Evolutionary conservation across 495 filamentous ascomycete genomes (phyloP), one percentile per base, ranked within the genome.

Genomic region (Penicillium dipodomyicola): DNA sequence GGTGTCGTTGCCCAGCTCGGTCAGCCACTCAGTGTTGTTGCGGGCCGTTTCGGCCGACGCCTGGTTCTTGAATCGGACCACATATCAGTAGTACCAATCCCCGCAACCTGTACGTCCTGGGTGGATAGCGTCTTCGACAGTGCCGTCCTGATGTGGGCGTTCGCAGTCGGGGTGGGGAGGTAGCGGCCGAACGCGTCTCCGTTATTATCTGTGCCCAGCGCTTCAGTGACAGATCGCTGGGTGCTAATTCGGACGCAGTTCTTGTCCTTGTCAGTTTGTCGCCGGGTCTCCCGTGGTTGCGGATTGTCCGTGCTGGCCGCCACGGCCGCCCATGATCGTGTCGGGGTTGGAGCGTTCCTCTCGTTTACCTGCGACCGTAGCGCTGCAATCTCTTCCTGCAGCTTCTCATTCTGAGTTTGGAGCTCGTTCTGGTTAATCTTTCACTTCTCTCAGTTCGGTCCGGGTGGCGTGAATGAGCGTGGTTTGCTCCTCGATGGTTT

Each of bases 11-110:
- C 57, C 57, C 12, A 65, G 43, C 35, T 63, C 43, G 4, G 46
- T 27, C 11, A 63, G 58, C 57, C 48, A 65, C 20, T 49, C 47
- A 4, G 51, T 55, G 40, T 65, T 61, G n/a, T 17, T 58, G 17
- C 56, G 56, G 12, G 65, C 65, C 3, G 35, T 40, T 30, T 65
- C 52, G 3, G 56, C 58, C 32, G 54, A 61, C 27, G 47, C 37
- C 1, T 44, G 1, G 49, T 63, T 46, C 45, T 52, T 49, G 42
- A 65, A 68, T 37, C 57, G 33, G 35, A 63, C 64, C 17, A 65
- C 25, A 50, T 63, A 68, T 63, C 58, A 1, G 55, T 70, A 10
- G 57, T 65, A 10, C 64, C 44, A 33, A 70, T 49, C 1, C 59
- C 64, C 14, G 53, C 50, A 10, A 66, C 59, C 27, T 65, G 45